These are phyloP conservation scores for Onygenales sp. DNA, from an alignment of 2,329 filamentous ascomycete genomes.

Conservation along the genomic window DNA sequence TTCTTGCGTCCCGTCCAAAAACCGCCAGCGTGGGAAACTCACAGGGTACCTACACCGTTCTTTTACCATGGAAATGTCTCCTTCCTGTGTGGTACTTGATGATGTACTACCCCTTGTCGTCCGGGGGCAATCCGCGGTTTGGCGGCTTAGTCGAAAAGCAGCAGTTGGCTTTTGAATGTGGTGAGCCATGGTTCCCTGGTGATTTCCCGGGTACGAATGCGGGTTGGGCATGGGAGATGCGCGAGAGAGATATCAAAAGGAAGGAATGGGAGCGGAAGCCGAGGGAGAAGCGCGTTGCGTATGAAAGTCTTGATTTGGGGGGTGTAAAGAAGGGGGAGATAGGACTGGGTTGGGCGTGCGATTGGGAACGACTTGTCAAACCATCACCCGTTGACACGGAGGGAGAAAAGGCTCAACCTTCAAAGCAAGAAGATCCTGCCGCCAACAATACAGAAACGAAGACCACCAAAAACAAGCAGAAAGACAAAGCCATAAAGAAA, in stretches of 20 bases:
- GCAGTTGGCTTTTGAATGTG: constrained; percentile 73
- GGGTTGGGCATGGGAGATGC: constrained; percentile 67
- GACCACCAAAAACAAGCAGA: constrained; percentile 3
- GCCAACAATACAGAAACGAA: constrained; percentile 7
- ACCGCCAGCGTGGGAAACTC: constrained; percentile 33
- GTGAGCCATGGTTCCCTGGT: constrained; percentile 71
- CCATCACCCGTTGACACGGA: constrained; percentile 16
- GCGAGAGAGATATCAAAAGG: constrained; percentile 51
- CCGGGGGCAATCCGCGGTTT: constrained; percentile 70
- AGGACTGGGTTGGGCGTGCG: constrained; percentile 71
- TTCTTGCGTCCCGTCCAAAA: constrained; percentile 51
- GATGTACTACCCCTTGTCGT: constrained; percentile 70
- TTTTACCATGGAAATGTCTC: constrained; percentile 87
- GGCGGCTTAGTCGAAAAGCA: constrained; percentile 71
- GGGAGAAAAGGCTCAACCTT: background rate
- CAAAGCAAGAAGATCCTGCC: background rate
- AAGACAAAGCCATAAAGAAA: background rate
- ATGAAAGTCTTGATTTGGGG: constrained; percentile 64
- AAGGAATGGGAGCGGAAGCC: constrained; percentile 66
- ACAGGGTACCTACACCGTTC: constrained; percentile 68
- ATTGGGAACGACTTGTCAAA: constrained; percentile 63
- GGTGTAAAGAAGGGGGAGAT: constrained; percentile 69
- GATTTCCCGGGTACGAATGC: constrained; percentile 74
- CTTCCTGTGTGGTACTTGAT: constrained; percentile 75
- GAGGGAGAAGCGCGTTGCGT: constrained; percentile 71